Evolutionary conservation across 805 yeast species (phyloP), one percentile per base, ranked within the genome.

Genomic region (Candida chauliodis): DNA sequence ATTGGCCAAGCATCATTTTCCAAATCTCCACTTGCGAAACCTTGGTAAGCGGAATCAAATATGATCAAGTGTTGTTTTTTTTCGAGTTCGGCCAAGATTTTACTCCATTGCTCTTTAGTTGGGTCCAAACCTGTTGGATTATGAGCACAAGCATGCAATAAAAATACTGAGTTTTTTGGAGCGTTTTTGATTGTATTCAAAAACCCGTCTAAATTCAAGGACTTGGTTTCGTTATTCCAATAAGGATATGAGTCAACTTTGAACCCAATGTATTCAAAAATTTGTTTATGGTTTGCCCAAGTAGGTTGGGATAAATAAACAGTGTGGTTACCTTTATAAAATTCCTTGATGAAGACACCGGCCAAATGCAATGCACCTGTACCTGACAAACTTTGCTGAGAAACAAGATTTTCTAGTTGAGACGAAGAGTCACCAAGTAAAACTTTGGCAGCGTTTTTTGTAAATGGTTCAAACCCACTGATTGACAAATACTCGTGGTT

Each of bases 41-140:
- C 99, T 69, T 91, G 98, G 72, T 93, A 91, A 16, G 98, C 98
- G 44, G 89, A 79, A 66, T 91, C 99, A 55, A 93, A 90, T 45
- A 91, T 64, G 5, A 88, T 87, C 52, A 91, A 74, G 63, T 88
- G 95, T 38, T 75, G 66, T 41, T 76, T 71, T 42, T 63, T 56
- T 48, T 77, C 74, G 46, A 87, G 66, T 18, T 79, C 82, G 30
- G 73, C 71, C 32, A 86, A 71, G 37, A 93, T 81, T 53, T 70
- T 51, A 32, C 60, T 60, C 99, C 99, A 91, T 66, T 91, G 84
- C 36, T 75, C 84, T 42, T 71, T 68, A 2, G 84, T 78, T 41
- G 98, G 98, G 61, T 91, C 99, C 50, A 91, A 78, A 29, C 98
- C 99, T 16, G 98, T 91, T 43, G 99, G 98, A 62, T 91, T 91